These are phyloP conservation scores for Nosema granulosis DNA, from an alignment of 371 early-diverging fungal genomes.

Conservation along the genomic window DNA sequence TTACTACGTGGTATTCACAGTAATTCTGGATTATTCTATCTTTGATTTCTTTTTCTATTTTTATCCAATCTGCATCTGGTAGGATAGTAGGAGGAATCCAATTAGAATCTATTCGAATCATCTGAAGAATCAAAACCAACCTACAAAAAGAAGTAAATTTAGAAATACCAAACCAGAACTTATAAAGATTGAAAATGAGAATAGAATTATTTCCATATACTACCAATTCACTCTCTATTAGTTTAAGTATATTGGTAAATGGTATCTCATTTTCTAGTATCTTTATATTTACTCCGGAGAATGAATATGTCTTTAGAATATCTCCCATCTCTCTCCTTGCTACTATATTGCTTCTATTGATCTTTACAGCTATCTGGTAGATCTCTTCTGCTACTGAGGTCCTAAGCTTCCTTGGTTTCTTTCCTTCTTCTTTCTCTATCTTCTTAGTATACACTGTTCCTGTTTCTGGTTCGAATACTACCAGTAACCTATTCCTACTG, in stretches of 20 bases:
- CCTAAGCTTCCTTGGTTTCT: conserved; percentile 96
- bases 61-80: conserved; percentile 90
- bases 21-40: conserved; percentile 93
- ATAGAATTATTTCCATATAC: conserved; percentile 71
- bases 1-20: conserved; percentile 93
- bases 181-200: conserved; percentile 70
- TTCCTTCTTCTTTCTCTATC: conserved; percentile 92
- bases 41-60: conserved; percentile 85
- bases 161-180: conserved; percentile 87
- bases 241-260: conserved; percentile 90
- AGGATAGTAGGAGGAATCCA: conserved; percentile 84
- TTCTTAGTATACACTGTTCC: conserved; percentile 95
- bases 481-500: conserved; percentile 89
- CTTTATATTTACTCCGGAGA: conserved; percentile 91
- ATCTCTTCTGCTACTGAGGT: conserved; percentile 95
- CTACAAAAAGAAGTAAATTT: conserved; percentile 95
- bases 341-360: conserved; percentile 85
- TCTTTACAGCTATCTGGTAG: conserved; percentile 94
- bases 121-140: conserved; percentile 84
- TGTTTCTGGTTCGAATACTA: conserved; percentile 93
- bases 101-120: conserved; percentile 86
- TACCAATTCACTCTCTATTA: conserved; percentile 85
- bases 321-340: conserved; percentile 96
- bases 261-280: conserved; percentile 87
- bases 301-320: conserved; percentile 81